A percentile compares a stretch with the other conserved stretches of the same genome.
Evolutionary conservation across 441 rosid species (phyloP).

Genomic region (Eugenia klotzschiana): DNA sequence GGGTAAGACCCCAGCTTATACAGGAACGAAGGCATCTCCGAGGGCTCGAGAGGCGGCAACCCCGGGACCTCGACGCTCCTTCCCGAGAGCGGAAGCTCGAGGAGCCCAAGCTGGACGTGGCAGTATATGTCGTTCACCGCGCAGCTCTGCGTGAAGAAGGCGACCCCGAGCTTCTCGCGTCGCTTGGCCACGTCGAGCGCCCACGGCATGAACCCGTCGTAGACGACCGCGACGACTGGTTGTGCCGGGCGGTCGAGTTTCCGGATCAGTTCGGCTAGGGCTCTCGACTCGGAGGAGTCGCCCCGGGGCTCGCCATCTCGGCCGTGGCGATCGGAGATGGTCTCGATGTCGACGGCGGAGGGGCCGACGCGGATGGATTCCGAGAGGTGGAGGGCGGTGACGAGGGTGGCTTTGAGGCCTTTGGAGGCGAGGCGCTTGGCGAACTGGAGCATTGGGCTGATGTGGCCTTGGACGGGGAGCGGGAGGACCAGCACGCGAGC

Average conservation of each 20-base stretch:
- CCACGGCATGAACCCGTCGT: not conserved
- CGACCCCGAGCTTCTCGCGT: not conserved
- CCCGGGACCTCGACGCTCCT: not conserved
- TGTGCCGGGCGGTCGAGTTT: not conserved
- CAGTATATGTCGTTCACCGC: not conserved
- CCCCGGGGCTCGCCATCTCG: not conserved
- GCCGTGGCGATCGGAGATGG: not conserved
- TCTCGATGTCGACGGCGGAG: not conserved
- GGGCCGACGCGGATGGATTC: not conserved
- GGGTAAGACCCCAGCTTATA: not conserved
- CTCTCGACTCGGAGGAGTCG: not conserved
- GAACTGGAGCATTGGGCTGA: constrained; percentile 4
- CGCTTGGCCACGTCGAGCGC: not conserved
- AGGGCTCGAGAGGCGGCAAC: not conserved
- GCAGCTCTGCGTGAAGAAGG: not conserved
- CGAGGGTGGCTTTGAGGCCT: not conserved
- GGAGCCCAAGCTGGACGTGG: not conserved
- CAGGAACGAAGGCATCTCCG: not conserved
- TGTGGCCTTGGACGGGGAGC: not conserved
- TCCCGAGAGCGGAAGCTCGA: not conserved
- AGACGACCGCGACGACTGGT: not conserved
- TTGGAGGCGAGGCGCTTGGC: not conserved
- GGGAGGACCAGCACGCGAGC: not conserved
- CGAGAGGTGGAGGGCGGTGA: not conserved
- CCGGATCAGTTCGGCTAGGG: not conserved